These are phyloP conservation scores for Mortierella hygrophila DNA, from an alignment of 192 early-diverging fungal species.

Conservation along the genomic window DNA sequence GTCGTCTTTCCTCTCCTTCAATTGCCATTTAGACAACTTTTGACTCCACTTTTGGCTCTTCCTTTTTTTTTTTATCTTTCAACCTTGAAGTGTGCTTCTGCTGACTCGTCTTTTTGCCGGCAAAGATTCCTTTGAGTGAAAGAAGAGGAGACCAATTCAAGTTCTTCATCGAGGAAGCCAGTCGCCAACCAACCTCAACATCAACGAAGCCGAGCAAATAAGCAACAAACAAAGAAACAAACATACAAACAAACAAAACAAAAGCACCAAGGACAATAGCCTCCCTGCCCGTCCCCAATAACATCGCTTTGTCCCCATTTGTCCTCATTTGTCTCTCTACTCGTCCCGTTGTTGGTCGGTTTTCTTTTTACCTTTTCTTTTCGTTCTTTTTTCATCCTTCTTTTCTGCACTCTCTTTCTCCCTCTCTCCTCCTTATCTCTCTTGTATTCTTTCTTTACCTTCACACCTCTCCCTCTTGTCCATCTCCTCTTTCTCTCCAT, in stretches of 20 bases:
- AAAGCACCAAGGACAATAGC: too few species aligned
- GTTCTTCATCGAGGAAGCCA: not conserved
- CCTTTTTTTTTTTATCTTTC: not conserved
- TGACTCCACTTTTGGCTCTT: not conserved
- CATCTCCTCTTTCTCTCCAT: not conserved
- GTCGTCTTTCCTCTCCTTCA: not conserved
- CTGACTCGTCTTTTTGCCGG: constrained; percentile 10
- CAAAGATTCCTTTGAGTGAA: too few species aligned
- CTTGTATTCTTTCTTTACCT: not conserved
- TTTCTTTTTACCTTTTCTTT: too few species aligned
- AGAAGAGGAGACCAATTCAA: not conserved
- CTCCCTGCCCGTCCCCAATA: too few species aligned
- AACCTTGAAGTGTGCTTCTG: not conserved
- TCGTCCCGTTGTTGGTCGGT: not conserved
- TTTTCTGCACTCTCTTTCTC: not conserved
- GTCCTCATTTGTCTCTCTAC: not conserved
- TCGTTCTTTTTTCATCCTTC: constrained; percentile 2
- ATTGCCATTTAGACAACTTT: not conserved
- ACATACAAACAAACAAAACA: too few species aligned
- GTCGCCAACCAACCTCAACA: too few species aligned
- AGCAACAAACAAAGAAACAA: too few species aligned
- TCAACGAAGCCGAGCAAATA: too few species aligned
- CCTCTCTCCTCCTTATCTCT: too few species aligned
- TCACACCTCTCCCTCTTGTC: too few species aligned
- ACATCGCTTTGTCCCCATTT: not conserved